Percentiles rank a stretch among this genome's conserved stretches.
Conservation (phyloP, 805 yeast genomes). For the Spathaspora passalidarum region DNA sequence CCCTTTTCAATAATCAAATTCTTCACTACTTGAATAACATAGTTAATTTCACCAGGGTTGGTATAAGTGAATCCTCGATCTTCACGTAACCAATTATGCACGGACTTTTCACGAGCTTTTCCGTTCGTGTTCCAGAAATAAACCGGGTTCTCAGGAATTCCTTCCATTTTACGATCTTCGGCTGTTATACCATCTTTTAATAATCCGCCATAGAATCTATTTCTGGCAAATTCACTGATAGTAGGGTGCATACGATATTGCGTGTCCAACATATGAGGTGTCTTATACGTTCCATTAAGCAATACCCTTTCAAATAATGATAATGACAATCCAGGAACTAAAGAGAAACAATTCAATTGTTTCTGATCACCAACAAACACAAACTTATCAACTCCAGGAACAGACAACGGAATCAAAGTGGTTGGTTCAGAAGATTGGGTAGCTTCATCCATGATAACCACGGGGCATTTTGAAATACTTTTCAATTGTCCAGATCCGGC, state of each 20-base stretch:
- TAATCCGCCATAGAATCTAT: conserved; percentile 46
- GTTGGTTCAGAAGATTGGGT: conserved; percentile 76
- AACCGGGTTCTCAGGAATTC: conserved; percentile 50
- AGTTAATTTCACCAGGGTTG: conserved; percentile 51
- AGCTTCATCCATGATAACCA: conserved; percentile 76
- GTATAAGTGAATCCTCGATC: conserved; percentile 57
- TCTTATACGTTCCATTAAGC: conserved; percentile 55
- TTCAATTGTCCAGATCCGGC: conserved; percentile 68
- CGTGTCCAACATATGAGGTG: conserved; percentile 66
- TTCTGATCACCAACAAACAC: conserved; percentile 76
- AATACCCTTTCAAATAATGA: conserved; percentile 69
- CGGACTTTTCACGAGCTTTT: conserved; percentile 44
- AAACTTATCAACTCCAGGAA: conserved; percentile 64
- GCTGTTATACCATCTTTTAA: conserved; percentile 59
- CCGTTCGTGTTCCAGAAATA: conserved; percentile 60
- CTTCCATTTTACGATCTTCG: conserved; percentile 44
- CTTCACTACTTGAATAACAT: conserved; percentile 46
- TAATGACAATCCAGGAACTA: conserved; percentile 61
- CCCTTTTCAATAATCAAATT: conserved; percentile 53
- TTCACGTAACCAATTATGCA: conserved; percentile 45
- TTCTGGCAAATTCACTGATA: conserved; percentile 58
- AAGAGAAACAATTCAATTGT: conserved; percentile 69
- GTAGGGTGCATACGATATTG: conserved; percentile 69
- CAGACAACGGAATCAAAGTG: conserved; percentile 66
- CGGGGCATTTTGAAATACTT: conserved; percentile 52